Percentiles rank a stretch among this genome's conserved stretches.
phyloP scores from a whole-genome alignment of 2,329 filamentous ascomycete species.

The Akanthomyces uredinophilus region DNA sequence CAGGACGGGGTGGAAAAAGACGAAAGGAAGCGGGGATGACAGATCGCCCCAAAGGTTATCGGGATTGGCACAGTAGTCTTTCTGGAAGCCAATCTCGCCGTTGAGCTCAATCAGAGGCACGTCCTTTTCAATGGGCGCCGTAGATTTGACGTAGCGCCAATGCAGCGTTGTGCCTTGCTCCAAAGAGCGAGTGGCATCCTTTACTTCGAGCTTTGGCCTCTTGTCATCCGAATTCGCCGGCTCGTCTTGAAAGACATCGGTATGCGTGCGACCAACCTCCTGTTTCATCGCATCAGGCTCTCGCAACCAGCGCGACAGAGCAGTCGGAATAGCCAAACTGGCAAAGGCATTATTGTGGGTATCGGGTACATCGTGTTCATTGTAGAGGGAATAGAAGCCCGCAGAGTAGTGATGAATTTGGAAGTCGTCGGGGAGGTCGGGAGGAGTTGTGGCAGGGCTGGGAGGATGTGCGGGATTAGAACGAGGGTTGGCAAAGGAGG shows the following conservation, averaged over 20 bases:
- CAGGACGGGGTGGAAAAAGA: constrained; percentile 82
- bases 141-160: constrained; percentile 62
- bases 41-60: constrained; percentile 65
- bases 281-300: constrained; percentile 63
- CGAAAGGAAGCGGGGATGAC: constrained; percentile 63
- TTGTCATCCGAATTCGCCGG: constrained; percentile 39
- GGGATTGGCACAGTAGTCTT: constrained; percentile 62
- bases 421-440: constrained; percentile 58
- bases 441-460: constrained; percentile 73
- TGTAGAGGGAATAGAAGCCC: constrained; percentile 71
- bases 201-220: constrained; percentile 43
- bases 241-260: constrained; percentile 62
- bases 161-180: constrained; percentile 44
- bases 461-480: constrained; percentile 54
- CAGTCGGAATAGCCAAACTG: constrained; percentile 68
- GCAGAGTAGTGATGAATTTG: constrained; percentile 65
- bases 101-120: constrained; percentile 66
- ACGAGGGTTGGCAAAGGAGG: constrained; percentile 60
- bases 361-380: constrained; percentile 53
- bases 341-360: constrained; percentile 72
- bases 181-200: constrained; percentile 36
- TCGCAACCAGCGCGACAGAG: constrained; percentile 72
- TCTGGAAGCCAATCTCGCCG: constrained; percentile 68
- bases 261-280: constrained; percentile 60
- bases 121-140: constrained; percentile 50